Base-by-base conservation (phyloP, 2,329 filamentous ascomycete genomes). In the Didymella lethalis region DNA sequence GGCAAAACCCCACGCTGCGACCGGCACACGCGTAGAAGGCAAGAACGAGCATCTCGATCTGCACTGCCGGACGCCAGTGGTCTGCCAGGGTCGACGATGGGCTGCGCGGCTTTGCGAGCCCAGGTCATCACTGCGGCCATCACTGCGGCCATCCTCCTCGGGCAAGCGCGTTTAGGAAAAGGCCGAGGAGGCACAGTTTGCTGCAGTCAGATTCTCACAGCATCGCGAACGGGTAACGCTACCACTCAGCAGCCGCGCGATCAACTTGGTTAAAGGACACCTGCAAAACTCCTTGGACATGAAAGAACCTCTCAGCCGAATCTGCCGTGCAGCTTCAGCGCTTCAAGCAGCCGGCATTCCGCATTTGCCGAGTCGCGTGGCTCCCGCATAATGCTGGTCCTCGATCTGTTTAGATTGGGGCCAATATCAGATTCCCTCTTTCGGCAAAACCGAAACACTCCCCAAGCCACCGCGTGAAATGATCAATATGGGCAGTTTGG, bases 361-460 rank as follows among this genome's bases (percentile, higher is more conserved):
- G 51, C 48, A 20, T 56, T 50, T 59, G 64, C 65, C 66, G 68
- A 70, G 62, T 59, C 54, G 59, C 58, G 62, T 64, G 68, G 67
- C 57, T 48, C 26, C 32, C 32, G 40, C 41, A 32, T 43, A 25
- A 16, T 41, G 31, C 18, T 46, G 32, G 46, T 32, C 20, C 29
- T 40, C 54, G 65, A 59, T 71, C 51, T 67, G 59, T 52, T 50
- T 47, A 60, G 40, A 55, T 51, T 61, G 56, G 29, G 43, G 57
- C 55, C 60, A 71, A 72, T 73, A 64, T 72, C 51, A 64, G 48
- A 66, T 54, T 64, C 41, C 60, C 61, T 23, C 29, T 56, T 65
- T 63, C 25, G 65, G 67, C 54, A 55, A 58, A 50, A 57, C 52
- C 23, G 54, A 60, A 43, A 66, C 58, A 63, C 53, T 49, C 50